Evolutionary conservation across 2,329 filamentous ascomycete genomes (phyloP), one percentile per base, ranked within the genome.

Genomic region (Hypomyces perniciosus): DNA sequence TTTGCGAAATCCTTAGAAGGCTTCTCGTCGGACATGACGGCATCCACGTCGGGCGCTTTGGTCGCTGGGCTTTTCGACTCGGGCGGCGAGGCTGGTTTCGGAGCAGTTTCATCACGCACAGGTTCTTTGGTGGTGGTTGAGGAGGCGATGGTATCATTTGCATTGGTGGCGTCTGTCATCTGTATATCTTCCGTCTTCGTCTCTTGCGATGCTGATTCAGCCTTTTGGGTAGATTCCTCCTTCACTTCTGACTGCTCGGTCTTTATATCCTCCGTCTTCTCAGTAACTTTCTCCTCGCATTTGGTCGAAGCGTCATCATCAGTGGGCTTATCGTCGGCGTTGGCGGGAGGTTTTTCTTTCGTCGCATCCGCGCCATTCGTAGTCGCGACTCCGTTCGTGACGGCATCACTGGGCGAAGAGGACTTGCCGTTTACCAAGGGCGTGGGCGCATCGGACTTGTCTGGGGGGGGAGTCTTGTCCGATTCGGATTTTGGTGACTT

Each of bases 11-110:
- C 55, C 26, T 57, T 53, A 6, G 45, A 33, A 35, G 60, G 53
- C 31, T 58, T 55, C 12, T 65, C 63, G 2, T 65, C 63, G 2
- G 52, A 47, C 61, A 65, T 65, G 31, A 61, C 60, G 10, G 57
- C 52, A 29, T 67, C 65, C 29, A 46, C 46, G 38, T 50, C 52
- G 13, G 50, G 29, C 26, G 34, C 46, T 6, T 49, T 46, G 40
- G 45, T 26, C 30, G 35, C 47, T 8, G 50, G 7, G 12, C 27
- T 27, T 31, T 57, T 55, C 8, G 54, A n/a, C 26, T 58, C 56
- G 8, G 50, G 48, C 35, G 34, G 26, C 13, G 46, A 40, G 29
- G 51, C 52, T 45, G 45, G 28, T 28, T 44, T 46, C 29, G 33
- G 26, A 26, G 31, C 9, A 20, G 33, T 29, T 6, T 47, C 43